Percentiles rank a stretch among this genome's conserved stretches.
phyloP scores from a whole-genome alignment of 2,329 filamentous ascomycete species.

The Calonectria leucothoes region DNA sequence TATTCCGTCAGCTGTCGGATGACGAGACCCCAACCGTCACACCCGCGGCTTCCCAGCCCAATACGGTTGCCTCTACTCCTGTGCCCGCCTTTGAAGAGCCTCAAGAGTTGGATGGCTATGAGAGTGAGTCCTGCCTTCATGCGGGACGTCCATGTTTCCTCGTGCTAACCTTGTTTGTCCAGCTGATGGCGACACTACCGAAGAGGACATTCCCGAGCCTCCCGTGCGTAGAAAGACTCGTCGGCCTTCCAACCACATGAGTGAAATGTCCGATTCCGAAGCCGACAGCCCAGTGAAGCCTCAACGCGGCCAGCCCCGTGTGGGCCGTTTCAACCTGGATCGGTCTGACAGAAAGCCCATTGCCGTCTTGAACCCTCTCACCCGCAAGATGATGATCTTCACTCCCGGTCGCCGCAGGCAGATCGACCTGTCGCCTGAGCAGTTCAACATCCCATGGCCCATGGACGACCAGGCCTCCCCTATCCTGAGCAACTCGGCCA shows the following conservation, averaged over 20 bases:
- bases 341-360: constrained; percentile 67
- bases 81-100: constrained; percentile 47
- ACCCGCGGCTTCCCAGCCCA: constrained; percentile 48
- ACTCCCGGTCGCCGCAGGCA: constrained; percentile 63
- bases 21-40: constrained; percentile 58
- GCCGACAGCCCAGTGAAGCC: constrained; percentile 58
- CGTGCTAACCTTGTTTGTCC: constrained; percentile 52
- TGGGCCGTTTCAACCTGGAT: constrained; percentile 66
- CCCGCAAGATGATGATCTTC: constrained; percentile 73
- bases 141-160: constrained; percentile 19
- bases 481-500: constrained; percentile 75
- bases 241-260: constrained; percentile 50
- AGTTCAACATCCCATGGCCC: constrained; percentile 63
- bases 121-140: constrained; percentile 62
- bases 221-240: constrained; percentile 61
- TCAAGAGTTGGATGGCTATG: constrained; percentile 66
- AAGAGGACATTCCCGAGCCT: constrained; percentile 67
- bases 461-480: constrained; percentile 59
- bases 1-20: constrained; percentile 50
- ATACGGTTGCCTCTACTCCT: constrained; percentile 37
- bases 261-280: constrained; percentile 63
- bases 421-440: constrained; percentile 66
- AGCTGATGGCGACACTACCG: constrained; percentile 73
- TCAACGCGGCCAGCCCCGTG: constrained; percentile 63
- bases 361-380: constrained; percentile 67